Evolutionary conservation across 192 early-diverging fungal species (phyloP).

Genomic region (Coemansia sp.): DNA sequence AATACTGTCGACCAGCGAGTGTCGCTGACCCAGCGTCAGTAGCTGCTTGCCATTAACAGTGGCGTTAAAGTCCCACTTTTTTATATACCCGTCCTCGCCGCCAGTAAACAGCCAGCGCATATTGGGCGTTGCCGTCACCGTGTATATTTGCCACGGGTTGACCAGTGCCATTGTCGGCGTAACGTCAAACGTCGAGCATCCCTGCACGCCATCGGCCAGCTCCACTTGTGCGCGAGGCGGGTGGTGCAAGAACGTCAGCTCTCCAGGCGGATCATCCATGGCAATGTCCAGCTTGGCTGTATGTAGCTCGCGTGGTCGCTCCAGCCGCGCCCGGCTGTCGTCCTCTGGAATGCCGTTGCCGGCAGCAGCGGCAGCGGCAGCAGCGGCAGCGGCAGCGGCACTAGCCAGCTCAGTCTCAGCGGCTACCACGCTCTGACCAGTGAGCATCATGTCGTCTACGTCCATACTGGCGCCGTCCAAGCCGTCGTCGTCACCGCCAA

Average conservation of each 20-base stretch:
- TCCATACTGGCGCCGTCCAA: slow-evolving; percentile 37
- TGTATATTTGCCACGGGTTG: slow-evolving; percentile 63
- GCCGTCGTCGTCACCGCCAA: slow-evolving; percentile 49
- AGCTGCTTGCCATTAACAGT: slow-evolving; percentile 79
- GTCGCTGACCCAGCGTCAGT: slow-evolving; percentile 85
- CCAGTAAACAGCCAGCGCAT: slow-evolving; percentile 85
- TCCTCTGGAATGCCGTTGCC: background rate
- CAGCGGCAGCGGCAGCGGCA: background rate
- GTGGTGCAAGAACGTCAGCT: slow-evolving; percentile 24
- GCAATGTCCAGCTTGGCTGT: slow-evolving; percentile 32
- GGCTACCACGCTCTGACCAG: slow-evolving; percentile 16
- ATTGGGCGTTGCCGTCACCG: slow-evolving; percentile 66
- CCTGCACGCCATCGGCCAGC: background rate
- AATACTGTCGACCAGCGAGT: slow-evolving; percentile 84
- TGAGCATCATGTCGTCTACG: slow-evolving; percentile 50
- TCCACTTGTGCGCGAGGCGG: slow-evolving; percentile 7
- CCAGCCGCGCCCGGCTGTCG: slow-evolving; percentile 2
- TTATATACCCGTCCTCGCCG: slow-evolving; percentile 91
- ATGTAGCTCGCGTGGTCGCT: background rate
- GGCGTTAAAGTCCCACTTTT: slow-evolving; percentile 90
- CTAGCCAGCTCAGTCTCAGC: slow-evolving; percentile 9
- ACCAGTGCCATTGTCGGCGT: slow-evolving; percentile 44
- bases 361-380: background rate
- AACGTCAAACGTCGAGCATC: slow-evolving; percentile 29
- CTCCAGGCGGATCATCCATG: slow-evolving; percentile 45